These are phyloP conservation scores for Sordaria brevicollis DNA, from an alignment of 495 filamentous ascomycete species.

Conservation along the genomic window DNA sequence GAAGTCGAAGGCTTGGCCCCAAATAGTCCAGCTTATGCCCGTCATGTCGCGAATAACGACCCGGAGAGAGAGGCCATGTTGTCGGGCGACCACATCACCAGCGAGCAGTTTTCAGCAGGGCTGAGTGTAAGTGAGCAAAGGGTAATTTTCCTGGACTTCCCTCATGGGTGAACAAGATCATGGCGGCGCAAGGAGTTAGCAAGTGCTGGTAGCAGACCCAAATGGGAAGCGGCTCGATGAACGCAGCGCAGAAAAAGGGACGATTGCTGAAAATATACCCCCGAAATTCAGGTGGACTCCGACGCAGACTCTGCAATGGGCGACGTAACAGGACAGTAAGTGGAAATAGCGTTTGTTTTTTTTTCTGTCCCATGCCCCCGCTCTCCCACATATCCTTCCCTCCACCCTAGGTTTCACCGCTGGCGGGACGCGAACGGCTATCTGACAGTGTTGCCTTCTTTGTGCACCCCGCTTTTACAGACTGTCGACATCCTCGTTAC, in stretches of 20 bases:
- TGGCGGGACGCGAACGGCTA: background rate
- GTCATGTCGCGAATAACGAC: conserved; percentile 1
- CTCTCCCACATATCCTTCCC: background rate
- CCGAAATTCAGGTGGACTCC: conserved; percentile 1
- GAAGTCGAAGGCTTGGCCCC: background rate
- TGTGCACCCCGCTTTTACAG: background rate
- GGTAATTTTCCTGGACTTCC: background rate
- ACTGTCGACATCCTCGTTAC: conserved; percentile 4
- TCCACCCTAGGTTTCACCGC: background rate
- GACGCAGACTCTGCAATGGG: conserved; percentile 6
- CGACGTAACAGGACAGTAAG: background rate
- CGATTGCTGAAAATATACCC: background rate
- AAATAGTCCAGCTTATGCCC: background rate
- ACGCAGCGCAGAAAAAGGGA: background rate
- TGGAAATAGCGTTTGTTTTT: background rate
- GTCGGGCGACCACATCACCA: background rate
- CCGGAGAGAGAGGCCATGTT: background rate
- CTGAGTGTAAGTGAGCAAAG: conserved; percentile 3
- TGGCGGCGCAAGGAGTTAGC: background rate
- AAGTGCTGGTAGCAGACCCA: background rate
- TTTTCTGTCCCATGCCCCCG: too few species aligned
- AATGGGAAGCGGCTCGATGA: background rate
- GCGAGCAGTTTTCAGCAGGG: background rate
- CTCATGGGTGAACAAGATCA: background rate
- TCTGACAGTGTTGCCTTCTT: background rate